A percentile compares a stretch with the other conserved stretches of the same genome.
Evolutionary conservation across 164 flowering plant species (phyloP).

Genomic region (Aristolochia fimbriata): DNA sequence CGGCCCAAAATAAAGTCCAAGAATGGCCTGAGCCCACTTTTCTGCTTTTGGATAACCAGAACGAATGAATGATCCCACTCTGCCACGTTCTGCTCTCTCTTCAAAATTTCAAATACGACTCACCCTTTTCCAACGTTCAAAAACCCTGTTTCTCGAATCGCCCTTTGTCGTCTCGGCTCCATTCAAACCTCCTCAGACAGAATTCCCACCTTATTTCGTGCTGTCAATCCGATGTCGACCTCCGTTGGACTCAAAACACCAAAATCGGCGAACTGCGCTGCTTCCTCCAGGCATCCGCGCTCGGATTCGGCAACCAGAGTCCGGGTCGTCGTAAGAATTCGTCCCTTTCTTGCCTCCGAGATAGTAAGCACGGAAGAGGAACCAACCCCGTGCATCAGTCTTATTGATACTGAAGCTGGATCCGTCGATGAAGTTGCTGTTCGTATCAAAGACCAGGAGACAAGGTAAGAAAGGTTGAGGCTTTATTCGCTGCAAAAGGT

Average conservation of each 20-base stretch:
- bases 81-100: too few species aligned
- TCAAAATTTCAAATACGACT: too few species aligned
- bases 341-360: constrained; percentile 75
- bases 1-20: not conserved
- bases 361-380: constrained; percentile 12
- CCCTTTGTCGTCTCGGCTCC: not conserved
- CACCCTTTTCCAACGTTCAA: too few species aligned
- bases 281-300: constrained; percentile 13
- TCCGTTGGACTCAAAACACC: constrained; percentile 9
- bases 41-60: too few species aligned
- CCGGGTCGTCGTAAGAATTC: constrained; percentile 56
- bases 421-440: constrained; percentile 46
- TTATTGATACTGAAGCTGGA: constrained; percentile 24
- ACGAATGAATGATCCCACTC: too few species aligned
- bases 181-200: not conserved
- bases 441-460: constrained; percentile 51
- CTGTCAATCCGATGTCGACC: constrained; percentile 12
- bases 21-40: not conserved
- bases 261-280: constrained; percentile 1
- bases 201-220: not conserved
- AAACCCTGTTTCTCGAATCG: too few species aligned
- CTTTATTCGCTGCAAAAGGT: not conserved
- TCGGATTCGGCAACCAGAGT: constrained; percentile 40
- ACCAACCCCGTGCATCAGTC: constrained; percentile 35
- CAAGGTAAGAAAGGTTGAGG: constrained; percentile 26